Evolutionary conservation across 2,329 filamentous ascomycete genomes (phyloP).

Genomic region (Xylariaceae sp.): DNA sequence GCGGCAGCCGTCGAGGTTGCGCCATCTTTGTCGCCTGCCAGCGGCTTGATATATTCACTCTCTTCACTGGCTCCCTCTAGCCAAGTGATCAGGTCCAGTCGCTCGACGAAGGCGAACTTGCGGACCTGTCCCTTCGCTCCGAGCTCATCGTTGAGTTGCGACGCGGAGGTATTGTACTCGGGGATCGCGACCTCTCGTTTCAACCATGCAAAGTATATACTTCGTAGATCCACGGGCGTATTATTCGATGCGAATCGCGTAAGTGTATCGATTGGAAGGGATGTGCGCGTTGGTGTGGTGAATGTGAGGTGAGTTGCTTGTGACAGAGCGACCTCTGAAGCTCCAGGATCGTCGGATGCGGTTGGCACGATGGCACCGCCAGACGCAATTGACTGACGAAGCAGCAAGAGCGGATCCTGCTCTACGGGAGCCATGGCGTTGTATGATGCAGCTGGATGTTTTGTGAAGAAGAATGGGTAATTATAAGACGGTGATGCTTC

Average conservation of each 20-base stretch:
- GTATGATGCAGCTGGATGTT: background rate
- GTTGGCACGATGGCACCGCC: constrained; percentile 72
- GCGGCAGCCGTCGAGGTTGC: constrained; percentile 46
- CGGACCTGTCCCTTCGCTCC: constrained; percentile 71
- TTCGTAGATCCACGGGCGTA: constrained; percentile 80
- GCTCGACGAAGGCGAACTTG: constrained; percentile 89
- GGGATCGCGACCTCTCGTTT: constrained; percentile 89
- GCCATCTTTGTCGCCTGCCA: constrained; percentile 67
- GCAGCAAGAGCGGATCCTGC: constrained; percentile 78
- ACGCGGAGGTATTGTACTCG: constrained; percentile 86
- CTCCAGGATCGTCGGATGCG: constrained; percentile 66
- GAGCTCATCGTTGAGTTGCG: constrained; percentile 79
- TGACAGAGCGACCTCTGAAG: constrained; percentile 66
- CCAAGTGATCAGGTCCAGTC: constrained; percentile 90
- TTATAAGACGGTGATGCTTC: background rate
- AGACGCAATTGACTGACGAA: constrained; percentile 80
- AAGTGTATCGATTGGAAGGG: constrained; percentile 69
- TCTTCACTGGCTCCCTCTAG: constrained; percentile 87
- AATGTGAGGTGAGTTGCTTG: constrained; percentile 81
- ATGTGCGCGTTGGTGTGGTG: constrained; percentile 59
- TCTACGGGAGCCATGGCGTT: constrained; percentile 60
- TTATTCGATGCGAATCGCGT: constrained; percentile 87
- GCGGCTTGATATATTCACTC: constrained; percentile 87
- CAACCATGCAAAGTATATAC: constrained; percentile 94
- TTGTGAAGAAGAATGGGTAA: background rate